Conservation (phyloP, 2,329 filamentous ascomycete genomes). For the Chrysoporthe cubensis region DNA sequence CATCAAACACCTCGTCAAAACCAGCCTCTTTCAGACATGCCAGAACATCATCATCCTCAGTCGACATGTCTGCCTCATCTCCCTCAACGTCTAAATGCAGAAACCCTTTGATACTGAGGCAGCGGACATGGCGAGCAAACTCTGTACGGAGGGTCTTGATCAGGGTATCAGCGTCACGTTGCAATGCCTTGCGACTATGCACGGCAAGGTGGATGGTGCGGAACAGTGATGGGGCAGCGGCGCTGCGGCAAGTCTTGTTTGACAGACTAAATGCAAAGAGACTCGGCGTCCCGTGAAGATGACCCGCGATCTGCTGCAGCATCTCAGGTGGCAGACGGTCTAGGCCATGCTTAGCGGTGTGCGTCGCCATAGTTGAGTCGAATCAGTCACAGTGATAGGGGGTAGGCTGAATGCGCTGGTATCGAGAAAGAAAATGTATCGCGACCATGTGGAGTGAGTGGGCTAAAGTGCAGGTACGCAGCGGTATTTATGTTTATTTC, state of each 20-base stretch:
- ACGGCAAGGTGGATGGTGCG: not conserved
- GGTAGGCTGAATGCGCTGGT: not conserved
- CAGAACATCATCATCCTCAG: not conserved
- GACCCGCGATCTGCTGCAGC: slow-evolving; percentile 5
- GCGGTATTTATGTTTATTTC: too few species aligned
- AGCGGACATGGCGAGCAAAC: slow-evolving; percentile 8
- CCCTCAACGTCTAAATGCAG: not conserved
- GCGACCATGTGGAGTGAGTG: too few species aligned
- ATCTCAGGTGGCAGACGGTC: not conserved
- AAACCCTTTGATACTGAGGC: not conserved
- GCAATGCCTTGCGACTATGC: not conserved
- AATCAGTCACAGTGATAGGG: not conserved
- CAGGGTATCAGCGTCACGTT: slow-evolving; percentile 10
- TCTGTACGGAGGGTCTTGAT: not conserved
- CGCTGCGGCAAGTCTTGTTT: slow-evolving; percentile 1
- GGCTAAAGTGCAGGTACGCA: too few species aligned
- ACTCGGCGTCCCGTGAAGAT: not conserved
- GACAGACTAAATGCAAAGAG: not conserved
- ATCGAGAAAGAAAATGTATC: too few species aligned
- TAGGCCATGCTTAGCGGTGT: not conserved
- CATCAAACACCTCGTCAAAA: not conserved
- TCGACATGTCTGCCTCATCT: not conserved
- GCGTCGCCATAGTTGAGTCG: not conserved
- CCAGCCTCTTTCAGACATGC: not conserved
- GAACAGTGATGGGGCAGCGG: not conserved